These are phyloP conservation scores for Apiotrichum brassicae DNA, from an alignment of 1,284 basidiomycete species.

Conservation along the genomic window DNA sequence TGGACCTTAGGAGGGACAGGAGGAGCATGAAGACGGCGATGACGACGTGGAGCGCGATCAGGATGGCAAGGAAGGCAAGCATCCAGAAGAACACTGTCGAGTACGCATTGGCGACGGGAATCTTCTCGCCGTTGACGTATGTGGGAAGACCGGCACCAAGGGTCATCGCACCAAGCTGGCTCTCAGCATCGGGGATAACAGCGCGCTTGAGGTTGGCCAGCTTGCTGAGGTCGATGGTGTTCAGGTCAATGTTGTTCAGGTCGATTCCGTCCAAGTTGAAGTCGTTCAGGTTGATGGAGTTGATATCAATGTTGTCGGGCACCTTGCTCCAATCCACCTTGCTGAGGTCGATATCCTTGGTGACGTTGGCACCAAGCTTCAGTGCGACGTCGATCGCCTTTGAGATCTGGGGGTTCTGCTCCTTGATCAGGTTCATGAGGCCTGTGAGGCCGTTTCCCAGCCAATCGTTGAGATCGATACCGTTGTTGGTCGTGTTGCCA, in stretches of 20 bases:
- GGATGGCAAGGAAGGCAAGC: constrained; percentile 60
- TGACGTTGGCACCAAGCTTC: too few species aligned
- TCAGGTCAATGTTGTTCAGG: constrained; percentile 49
- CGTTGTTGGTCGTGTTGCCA: constrained; percentile 54
- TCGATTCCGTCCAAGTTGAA: too few species aligned
- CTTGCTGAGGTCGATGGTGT: background rate
- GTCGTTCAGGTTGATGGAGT: too few species aligned
- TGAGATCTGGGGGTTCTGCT: too few species aligned
- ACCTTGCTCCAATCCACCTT: too few species aligned
- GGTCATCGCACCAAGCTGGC: background rate
- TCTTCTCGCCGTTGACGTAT: constrained; percentile 65
- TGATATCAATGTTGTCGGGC: too few species aligned
- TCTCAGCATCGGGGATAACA: background rate
- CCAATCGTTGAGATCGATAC: background rate
- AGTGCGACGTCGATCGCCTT: too few species aligned
- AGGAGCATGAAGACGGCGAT: constrained; percentile 51
- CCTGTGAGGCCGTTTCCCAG: constrained; percentile 2
- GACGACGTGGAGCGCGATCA: constrained; percentile 53
- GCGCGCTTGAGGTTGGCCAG: constrained; percentile 49
- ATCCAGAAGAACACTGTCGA: constrained; percentile 69
- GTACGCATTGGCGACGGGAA: constrained; percentile 74
- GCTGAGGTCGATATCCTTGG: too few species aligned
- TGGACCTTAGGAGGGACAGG: constrained; percentile 16
- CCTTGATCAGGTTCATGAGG: too few species aligned
- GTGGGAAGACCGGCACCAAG: constrained; percentile 71